Base-by-base conservation (phyloP, 2,329 filamentous ascomycete genomes). In the Fusarium bulbicola region DNA sequence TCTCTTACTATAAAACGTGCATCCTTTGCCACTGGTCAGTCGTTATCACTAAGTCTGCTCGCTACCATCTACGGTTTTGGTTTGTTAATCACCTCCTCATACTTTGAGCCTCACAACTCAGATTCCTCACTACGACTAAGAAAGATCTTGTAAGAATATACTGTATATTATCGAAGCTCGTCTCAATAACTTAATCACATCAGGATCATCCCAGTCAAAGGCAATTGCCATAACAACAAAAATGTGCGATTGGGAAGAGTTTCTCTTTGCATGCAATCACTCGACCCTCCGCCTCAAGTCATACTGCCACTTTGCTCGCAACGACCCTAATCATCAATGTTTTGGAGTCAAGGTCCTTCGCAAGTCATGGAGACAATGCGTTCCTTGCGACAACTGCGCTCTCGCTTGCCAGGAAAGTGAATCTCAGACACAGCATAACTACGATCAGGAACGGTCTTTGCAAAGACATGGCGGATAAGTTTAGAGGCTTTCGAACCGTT, bases 291-390 rank as follows among this genome's bases (percentile, higher is more conserved):
- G 90, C 26, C 84, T 93, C 36, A 90, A 91, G 77, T 90, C 89
- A 30, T 88, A 93, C 81, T 95, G 93, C 81, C 93, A 95, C 81
- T 91, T 90, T 74, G 92, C 92, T 11, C 90, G 93, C 66, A 93
- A 93, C 78, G 90, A 94, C 74, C 89, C 89, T 2, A 86, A 88
- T 69, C 92, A 95, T 79, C 86, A 90, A 75, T 95, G 93, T 80
- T 89, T 88, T 72, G 86, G 90, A 16, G 88, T 93, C 62, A 91
- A 92, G 82, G 88, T 88, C 43, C 85, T 93, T 67, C 87, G 89
- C 30, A 84, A 89, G 70, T 88, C 88, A 78, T 89, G 88, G 85
- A 84, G 86, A 36, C 89, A 91, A 77, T 81, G 80, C 9, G 84
- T 87, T 18, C 81, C 85, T 21, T 92, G 91, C 77, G 82, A 87